Evolutionary conservation across 805 yeast species (phyloP).

Genomic region (Metschnikowia gelsemii): DNA sequence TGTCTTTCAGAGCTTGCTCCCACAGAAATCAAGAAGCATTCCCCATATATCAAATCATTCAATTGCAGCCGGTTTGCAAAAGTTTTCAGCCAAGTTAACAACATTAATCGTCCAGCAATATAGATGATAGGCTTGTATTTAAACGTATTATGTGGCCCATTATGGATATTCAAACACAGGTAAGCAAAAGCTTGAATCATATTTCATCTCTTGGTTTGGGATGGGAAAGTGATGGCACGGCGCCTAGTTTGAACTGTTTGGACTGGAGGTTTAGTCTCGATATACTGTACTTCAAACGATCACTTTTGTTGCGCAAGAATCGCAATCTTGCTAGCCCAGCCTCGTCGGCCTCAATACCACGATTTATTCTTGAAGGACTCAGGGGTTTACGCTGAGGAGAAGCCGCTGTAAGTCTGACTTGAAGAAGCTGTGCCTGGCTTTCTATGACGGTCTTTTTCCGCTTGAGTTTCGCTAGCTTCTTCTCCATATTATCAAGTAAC

Average conservation of each 20-base stretch:
- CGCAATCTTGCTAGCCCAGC: conserved; percentile 39
- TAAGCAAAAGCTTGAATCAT: not conserved
- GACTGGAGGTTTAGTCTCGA: not conserved
- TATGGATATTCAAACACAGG: not conserved
- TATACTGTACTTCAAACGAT: conserved; percentile 33
- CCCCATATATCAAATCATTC: too few relatives aligned
- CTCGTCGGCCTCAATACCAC: conserved; percentile 28
- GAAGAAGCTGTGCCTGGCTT: conserved; percentile 42
- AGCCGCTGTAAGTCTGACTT: conserved; percentile 33
- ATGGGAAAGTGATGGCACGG: conserved; percentile 15
- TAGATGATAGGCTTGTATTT: too few relatives aligned
- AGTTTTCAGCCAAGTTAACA: too few relatives aligned
- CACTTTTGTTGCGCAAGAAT: conserved; percentile 42
- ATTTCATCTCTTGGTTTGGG: not conserved
- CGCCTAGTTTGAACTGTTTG: conserved; percentile 15
- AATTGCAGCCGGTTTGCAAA: too few relatives aligned
- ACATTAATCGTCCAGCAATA: too few relatives aligned
- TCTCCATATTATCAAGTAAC: conserved; percentile 31
- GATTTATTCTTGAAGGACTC: conserved; percentile 13
- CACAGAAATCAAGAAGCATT: too few relatives aligned
- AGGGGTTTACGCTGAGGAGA: conserved; percentile 11
- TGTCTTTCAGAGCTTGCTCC: too few relatives aligned
- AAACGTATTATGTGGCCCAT: not conserved
- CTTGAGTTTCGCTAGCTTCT: conserved; percentile 33
- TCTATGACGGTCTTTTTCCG: conserved; percentile 32